phyloP scores from a whole-genome alignment of 768 basidiomycete species.

The Boletus subcaerulescens region DNA sequence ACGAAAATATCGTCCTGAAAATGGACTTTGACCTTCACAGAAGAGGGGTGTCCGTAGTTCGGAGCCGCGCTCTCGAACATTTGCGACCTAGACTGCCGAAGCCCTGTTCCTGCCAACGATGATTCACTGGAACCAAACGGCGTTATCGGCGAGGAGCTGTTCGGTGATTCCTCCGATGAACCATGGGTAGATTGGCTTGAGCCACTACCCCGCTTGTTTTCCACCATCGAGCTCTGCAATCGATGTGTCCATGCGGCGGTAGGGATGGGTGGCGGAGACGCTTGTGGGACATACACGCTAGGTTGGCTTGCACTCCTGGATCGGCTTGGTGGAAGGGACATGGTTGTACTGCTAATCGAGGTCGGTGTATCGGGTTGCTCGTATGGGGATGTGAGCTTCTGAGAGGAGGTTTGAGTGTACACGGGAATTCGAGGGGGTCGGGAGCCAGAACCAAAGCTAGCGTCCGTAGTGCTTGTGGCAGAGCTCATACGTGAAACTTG shows the following conservation, averaged over 20 bases:
- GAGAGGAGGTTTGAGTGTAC: conserved; percentile 70
- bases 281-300: conserved; percentile 58
- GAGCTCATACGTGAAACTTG: conserved; percentile 48
- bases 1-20: conserved; percentile 96
- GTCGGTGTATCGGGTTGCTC: conserved; percentile 44
- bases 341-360: conserved; percentile 20
- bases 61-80: conserved; percentile 43
- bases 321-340: conserved; percentile 43
- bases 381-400: conserved; percentile 52
- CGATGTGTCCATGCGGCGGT: conserved; percentile 49
- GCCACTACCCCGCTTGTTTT: conserved; percentile 75
- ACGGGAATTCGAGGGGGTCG: conserved; percentile 45
- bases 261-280: conserved; percentile 51
- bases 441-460: conserved; percentile 31
- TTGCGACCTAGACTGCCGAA: conserved; percentile 55
- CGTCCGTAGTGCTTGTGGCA: conserved; percentile 43
- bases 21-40: conserved; percentile 91
- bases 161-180: conserved; percentile 82
- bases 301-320: conserved; percentile 83
- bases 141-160: conserved; percentile 83
- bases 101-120: conserved; percentile 57
- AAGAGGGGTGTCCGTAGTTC: conserved; percentile 34
- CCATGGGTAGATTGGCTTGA: conserved; percentile 77
- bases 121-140: conserved; percentile 90
- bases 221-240: conserved; percentile 38